A percentile compares a stretch with the other conserved stretches of the same genome.
phyloP scores from a whole-genome alignment of 176 grass and related monocot genomes.

The Musa acuminata region DNA sequence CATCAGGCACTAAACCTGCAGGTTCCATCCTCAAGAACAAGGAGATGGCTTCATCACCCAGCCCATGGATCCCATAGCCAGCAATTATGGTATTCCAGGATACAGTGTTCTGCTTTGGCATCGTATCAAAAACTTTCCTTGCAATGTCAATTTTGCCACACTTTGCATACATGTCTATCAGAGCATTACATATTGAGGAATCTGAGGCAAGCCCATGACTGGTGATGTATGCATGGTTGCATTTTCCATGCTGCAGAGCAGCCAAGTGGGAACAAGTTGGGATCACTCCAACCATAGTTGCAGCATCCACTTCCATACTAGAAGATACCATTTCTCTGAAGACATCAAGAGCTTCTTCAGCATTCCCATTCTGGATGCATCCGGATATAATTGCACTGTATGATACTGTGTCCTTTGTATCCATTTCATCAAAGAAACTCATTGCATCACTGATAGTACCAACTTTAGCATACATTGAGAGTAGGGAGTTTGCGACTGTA shows the following conservation, averaged over 20 bases:
- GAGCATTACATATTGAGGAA: constrained; percentile 52
- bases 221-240: constrained; percentile 44
- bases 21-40: constrained; percentile 55
- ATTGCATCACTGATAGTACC: constrained; percentile 36
- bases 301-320: constrained; percentile 43
- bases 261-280: constrained; percentile 66
- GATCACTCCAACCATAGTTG: constrained; percentile 77
- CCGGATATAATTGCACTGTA: constrained; percentile 78
- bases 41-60: constrained; percentile 54
- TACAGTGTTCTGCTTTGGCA: constrained; percentile 43
- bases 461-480: constrained; percentile 73
- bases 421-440: constrained; percentile 44
- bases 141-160: constrained; percentile 72
- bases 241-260: constrained; percentile 68
- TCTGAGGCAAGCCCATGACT: constrained; percentile 38
- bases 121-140: constrained; percentile 63
- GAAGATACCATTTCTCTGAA: constrained; percentile 64
- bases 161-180: constrained; percentile 93
- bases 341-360: constrained; percentile 49
- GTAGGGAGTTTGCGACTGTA: constrained; percentile 48
- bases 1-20: constrained; percentile 46
- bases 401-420: constrained; percentile 51
- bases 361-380: constrained; percentile 71
- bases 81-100: constrained; percentile 91
- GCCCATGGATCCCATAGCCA: constrained; percentile 65